These are phyloP conservation scores for Viridothelium virens DNA, from an alignment of 495 filamentous ascomycete genomes.

Conservation along the genomic window DNA sequence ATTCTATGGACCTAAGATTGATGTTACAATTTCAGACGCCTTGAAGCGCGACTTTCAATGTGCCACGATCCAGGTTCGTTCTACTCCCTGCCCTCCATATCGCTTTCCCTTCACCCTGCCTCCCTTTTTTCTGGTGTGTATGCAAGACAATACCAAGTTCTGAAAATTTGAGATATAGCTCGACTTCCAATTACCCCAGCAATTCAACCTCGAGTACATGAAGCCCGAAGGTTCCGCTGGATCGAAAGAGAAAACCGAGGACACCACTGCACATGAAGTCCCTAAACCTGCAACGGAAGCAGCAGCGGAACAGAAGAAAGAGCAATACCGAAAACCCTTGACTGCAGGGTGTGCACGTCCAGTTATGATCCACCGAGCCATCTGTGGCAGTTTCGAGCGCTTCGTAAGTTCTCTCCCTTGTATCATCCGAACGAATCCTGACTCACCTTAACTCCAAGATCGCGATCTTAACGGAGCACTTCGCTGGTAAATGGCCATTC, in stretches of 20 bases:
- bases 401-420: constrained; percentile 40
- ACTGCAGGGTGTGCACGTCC: constrained; percentile 74
- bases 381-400: constrained; percentile 87
- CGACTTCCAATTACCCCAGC: constrained; percentile 85
- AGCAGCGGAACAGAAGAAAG: constrained; percentile 28
- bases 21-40: constrained; percentile 80
- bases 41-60: constrained; percentile 77
- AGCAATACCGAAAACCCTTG: constrained; percentile 40
- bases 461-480: constrained; percentile 89
- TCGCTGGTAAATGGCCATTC: constrained; percentile 96
- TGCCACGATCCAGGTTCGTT: constrained; percentile 70
- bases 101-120: too few relatives aligned
- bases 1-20: constrained; percentile 95
- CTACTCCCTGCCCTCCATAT: too few relatives aligned
- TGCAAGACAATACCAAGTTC: too few relatives aligned
- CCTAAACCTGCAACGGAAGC: background rate
- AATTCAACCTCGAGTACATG: constrained; percentile 77
- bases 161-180: constrained; percentile 35
- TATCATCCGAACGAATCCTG: too few relatives aligned
- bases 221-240: constrained; percentile 47
- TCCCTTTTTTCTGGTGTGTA: too few relatives aligned
- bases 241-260: constrained; percentile 33
- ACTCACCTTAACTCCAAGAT: constrained; percentile 33
- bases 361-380: constrained; percentile 95
- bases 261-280: background rate